A percentile compares a stretch with the other conserved stretches of the same genome.
Conservation (phyloP, 805 yeast species). For the Myxozyma kluyveri region DNA sequence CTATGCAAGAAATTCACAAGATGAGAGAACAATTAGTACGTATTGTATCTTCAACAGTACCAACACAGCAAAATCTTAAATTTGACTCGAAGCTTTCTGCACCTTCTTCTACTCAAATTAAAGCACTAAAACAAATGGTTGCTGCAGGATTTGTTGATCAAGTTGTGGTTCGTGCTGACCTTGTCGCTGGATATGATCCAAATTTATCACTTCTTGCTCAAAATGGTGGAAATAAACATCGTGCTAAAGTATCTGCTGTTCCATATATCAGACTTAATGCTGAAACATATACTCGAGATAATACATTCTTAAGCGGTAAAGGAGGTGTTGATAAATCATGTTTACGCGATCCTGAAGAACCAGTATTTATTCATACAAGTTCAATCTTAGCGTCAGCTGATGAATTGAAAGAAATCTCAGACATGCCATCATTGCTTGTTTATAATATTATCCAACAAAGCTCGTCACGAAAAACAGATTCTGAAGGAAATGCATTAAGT, state of each 20-base stretch:
- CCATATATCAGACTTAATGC: constrained; percentile 46
- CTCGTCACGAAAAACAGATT: constrained; percentile 38
- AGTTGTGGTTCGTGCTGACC: constrained; percentile 79
- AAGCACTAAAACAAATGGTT: constrained; percentile 83
- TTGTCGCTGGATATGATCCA: constrained; percentile 47
- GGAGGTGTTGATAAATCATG: constrained; percentile 35
- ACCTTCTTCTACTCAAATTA: constrained; percentile 56
- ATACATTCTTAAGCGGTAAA: constrained; percentile 44
- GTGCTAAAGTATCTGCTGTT: constrained; percentile 53
- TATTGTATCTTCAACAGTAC: constrained; percentile 61
- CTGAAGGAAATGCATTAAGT: constrained; percentile 43
- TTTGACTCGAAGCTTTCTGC: constrained; percentile 31
- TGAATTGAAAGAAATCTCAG: constrained; percentile 46
- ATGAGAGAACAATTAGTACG: constrained; percentile 74
- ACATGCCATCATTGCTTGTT: constrained; percentile 69
- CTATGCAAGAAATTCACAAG: constrained; percentile 78
- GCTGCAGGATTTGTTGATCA: constrained; percentile 92
- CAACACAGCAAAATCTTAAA: constrained; percentile 6
- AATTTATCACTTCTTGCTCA: background rate
- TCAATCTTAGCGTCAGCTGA: constrained; percentile 51
- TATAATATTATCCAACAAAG: constrained; percentile 65
- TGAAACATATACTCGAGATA: constrained; percentile 55
- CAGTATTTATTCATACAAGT: constrained; percentile 75
- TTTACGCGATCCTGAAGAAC: constrained; percentile 47
- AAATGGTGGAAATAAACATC: constrained; percentile 54